Percentiles rank a stretch among this genome's conserved stretches.
Evolutionary conservation across 192 early-diverging fungal genomes (phyloP).

Genomic region (Coemansia sp.): DNA sequence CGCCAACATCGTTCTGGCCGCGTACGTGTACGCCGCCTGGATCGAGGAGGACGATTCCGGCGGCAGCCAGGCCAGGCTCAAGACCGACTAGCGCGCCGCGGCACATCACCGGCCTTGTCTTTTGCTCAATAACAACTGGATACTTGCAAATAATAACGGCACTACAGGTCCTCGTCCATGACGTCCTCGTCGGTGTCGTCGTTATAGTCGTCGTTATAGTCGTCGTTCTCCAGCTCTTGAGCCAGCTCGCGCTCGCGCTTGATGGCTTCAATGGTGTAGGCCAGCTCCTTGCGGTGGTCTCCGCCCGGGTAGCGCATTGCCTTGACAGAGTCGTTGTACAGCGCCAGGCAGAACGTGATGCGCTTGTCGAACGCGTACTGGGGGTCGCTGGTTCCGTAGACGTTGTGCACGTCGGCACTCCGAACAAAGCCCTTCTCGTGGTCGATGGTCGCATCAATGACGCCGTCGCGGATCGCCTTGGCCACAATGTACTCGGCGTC

Average conservation of each 20-base stretch:
- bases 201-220: conserved; percentile 61
- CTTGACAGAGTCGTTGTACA: conserved; percentile 97
- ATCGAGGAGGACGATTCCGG: conserved; percentile 11
- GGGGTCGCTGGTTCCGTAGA: conserved; percentile 96
- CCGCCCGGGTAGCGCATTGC: conserved; percentile 94
- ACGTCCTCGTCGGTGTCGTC: conserved; percentile 68
- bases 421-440: conserved; percentile 91
- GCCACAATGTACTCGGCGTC: conserved; percentile 99
- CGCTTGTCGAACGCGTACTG: conserved; percentile 92
- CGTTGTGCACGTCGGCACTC: conserved; percentile 87
- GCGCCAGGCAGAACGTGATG: conserved; percentile 89
- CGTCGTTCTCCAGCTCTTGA: conserved; percentile 87
- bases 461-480: conserved; percentile 97
- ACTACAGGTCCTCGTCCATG: conserved; percentile 40
- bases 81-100: neutral
- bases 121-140: neutral
- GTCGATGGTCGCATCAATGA: conserved; percentile 96
- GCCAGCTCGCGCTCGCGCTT: conserved; percentile 90
- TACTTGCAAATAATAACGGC: neutral
- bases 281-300: conserved; percentile 80
- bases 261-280: conserved; percentile 68
- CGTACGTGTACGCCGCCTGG: conserved; percentile 41
- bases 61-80: conserved; percentile 1
- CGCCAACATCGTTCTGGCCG: conserved; percentile 37
- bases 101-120: neutral